These are phyloP conservation scores for Xerocomus tenax DNA, from an alignment of 1,284 basidiomycete genomes.

Conservation along the genomic window DNA sequence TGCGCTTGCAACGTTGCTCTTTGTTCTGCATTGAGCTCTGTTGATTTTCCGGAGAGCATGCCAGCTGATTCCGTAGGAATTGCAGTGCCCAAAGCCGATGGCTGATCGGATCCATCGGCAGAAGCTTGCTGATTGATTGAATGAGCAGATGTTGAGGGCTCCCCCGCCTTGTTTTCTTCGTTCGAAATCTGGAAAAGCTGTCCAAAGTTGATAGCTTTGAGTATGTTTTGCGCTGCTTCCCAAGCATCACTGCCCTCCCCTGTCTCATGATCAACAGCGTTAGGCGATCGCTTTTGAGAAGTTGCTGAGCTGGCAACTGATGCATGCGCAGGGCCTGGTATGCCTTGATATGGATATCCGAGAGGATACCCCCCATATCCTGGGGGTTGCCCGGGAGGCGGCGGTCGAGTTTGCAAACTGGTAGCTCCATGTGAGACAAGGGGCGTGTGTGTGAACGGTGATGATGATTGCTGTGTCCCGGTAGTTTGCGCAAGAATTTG, in stretches of 20 bases:
- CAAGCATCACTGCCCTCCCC: conserved; percentile 51
- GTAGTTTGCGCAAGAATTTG: conserved; percentile 45
- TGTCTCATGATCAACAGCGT: conserved; percentile 29
- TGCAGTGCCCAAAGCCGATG: not conserved
- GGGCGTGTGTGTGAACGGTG: conserved; percentile 56
- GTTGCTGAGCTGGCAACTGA: not conserved
- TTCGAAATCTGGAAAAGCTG: conserved; percentile 38
- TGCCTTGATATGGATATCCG: conserved; percentile 21
- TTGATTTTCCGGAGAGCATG: conserved; percentile 1
- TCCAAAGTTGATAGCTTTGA: conserved; percentile 67
- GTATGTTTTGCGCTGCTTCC: conserved; percentile 67
- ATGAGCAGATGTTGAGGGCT: conserved; percentile 8
- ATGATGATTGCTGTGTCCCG: conserved; percentile 32
- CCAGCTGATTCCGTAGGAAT: conserved; percentile 1
- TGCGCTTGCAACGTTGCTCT: conserved; percentile 58
- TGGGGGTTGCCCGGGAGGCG: conserved; percentile 26
- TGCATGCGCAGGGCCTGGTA: conserved; percentile 4
- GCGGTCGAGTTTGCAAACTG: conserved; percentile 30
- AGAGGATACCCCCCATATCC: conserved; percentile 24
- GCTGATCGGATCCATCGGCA: conserved; percentile 4
- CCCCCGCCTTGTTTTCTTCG: conserved; percentile 28
- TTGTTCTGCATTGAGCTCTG: conserved; percentile 31
- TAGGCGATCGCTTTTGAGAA: conserved; percentile 13
- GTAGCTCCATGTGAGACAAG: conserved; percentile 32
- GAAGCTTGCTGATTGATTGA: not conserved